These are phyloP conservation scores for Vitis hybrid DNA, from an alignment of 177 flowering plant genomes.

Conservation along the genomic window DNA sequence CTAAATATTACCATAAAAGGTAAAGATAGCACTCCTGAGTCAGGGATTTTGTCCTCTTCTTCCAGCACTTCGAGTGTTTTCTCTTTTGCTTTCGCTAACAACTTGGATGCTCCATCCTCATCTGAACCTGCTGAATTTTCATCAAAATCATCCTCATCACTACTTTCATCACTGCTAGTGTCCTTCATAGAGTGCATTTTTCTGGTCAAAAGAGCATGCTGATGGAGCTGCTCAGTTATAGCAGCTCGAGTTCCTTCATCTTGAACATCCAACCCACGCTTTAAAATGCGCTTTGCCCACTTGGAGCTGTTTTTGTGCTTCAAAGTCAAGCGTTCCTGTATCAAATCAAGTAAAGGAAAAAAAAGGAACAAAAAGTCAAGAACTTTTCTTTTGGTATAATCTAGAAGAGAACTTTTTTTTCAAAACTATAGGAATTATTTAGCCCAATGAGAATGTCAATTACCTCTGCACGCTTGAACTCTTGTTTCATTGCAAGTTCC, in stretches of 20 bases:
- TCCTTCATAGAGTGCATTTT: slow-evolving; percentile 83
- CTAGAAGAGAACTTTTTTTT: background rate
- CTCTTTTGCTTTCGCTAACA: slow-evolving; percentile 66
- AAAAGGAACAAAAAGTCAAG: background rate
- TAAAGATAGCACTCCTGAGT: slow-evolving; percentile 72
- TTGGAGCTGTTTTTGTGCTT: slow-evolving; percentile 76
- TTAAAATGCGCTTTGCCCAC: slow-evolving; percentile 78
- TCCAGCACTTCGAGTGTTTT: slow-evolving; percentile 58
- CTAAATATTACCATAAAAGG: slow-evolving; percentile 80
- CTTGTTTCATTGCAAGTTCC: slow-evolving; percentile 80
- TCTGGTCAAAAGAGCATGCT: slow-evolving; percentile 70
- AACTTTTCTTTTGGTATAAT: background rate
- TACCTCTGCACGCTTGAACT: slow-evolving; percentile 84
- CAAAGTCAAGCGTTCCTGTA: slow-evolving; percentile 81
- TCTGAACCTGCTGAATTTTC: slow-evolving; percentile 41
- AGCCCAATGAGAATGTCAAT: slow-evolving; percentile 2
- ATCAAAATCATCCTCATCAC: slow-evolving; percentile 61
- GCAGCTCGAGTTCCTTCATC: slow-evolving; percentile 94
- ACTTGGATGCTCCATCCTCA: slow-evolving; percentile 39
- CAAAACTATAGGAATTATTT: background rate
- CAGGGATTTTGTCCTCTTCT: slow-evolving; percentile 64
- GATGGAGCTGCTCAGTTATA: slow-evolving; percentile 74
- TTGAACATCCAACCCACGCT: slow-evolving; percentile 74
- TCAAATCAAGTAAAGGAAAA: slow-evolving; percentile 4
- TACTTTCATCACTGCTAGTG: slow-evolving; percentile 58